A percentile compares a stretch with the other conserved stretches of the same genome.
Evolutionary conservation across 1,284 basidiomycete genomes (phyloP).

Genomic region (Cryptococcus sp.): DNA sequence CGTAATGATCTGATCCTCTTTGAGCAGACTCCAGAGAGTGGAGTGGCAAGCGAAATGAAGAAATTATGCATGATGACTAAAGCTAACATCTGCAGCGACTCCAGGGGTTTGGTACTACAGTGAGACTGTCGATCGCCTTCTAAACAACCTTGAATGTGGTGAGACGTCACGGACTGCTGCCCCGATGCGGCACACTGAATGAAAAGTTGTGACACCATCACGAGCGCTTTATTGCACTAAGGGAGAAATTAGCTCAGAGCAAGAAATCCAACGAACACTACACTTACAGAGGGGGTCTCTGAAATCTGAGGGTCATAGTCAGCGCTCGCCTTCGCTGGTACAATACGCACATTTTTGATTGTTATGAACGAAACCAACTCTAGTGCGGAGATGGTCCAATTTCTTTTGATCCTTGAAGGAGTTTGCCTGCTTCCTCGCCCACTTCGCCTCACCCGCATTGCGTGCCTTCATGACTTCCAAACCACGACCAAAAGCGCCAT

Average conservation of each 20-base stretch:
- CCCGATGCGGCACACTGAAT: background rate
- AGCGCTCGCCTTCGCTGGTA: background rate
- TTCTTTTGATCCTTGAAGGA: conserved; percentile 80
- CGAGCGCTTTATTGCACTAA: conserved; percentile 12
- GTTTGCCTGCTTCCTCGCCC: conserved; percentile 84
- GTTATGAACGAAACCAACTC: conserved; percentile 66
- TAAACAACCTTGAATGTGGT: too few relatives aligned
- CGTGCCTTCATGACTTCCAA: conserved; percentile 84
- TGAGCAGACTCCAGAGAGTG: too few relatives aligned
- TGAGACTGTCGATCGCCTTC: too few relatives aligned
- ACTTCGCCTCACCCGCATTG: conserved; percentile 89
- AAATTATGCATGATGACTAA: too few relatives aligned
- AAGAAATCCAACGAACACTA: background rate
- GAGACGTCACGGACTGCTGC: too few relatives aligned
- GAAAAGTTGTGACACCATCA: conserved; percentile 7
- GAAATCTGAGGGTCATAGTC: conserved; percentile 57
- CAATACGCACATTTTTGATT: conserved; percentile 69
- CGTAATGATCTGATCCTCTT: too few relatives aligned
- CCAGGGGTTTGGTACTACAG: too few relatives aligned
- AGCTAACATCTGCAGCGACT: too few relatives aligned
- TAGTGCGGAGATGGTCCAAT: conserved; percentile 82
- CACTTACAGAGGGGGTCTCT: conserved; percentile 56
- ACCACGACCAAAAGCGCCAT: conserved; percentile 78
- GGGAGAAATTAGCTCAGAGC: background rate
- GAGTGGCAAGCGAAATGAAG: too few relatives aligned